Evolutionary conservation across 495 filamentous ascomycete genomes (phyloP).

Genomic region (Xylaria venustula): DNA sequence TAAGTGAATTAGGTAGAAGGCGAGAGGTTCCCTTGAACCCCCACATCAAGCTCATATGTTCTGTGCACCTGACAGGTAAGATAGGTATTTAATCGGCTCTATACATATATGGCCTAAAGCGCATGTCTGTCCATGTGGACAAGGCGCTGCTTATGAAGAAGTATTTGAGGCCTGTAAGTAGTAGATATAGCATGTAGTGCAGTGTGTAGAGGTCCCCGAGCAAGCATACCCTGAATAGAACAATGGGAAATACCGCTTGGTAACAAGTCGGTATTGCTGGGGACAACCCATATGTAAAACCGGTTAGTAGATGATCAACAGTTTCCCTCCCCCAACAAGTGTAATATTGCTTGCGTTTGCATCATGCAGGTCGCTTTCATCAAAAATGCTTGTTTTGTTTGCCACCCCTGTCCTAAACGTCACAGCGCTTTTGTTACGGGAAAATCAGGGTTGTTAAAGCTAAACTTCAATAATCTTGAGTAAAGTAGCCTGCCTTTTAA

Average conservation of each 20-base stretch:
- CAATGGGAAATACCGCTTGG: not conserved
- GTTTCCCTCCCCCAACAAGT: not conserved
- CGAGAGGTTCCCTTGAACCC: not conserved
- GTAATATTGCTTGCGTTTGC: not conserved
- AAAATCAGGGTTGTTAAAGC: not conserved
- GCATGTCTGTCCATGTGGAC: constrained; percentile 8
- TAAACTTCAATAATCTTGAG: too few relatives aligned
- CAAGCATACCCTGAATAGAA: not conserved
- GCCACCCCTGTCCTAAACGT: not conserved
- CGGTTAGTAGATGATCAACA: not conserved
- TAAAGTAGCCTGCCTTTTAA: too few relatives aligned
- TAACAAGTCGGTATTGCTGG: too few relatives aligned
- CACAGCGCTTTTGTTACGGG: not conserved
- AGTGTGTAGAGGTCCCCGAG: not conserved
- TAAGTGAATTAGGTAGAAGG: not conserved
- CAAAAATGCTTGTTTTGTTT: constrained; percentile 7
- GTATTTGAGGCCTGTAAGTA: not conserved
- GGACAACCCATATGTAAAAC: not conserved
- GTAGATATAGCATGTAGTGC: not conserved
- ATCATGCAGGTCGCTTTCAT: constrained; percentile 11
- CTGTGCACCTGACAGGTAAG: not conserved
- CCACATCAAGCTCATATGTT: constrained; percentile 2
- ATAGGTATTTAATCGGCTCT: too few relatives aligned
- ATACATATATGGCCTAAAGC: not conserved
- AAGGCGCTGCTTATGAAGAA: not conserved